These are phyloP conservation scores for Fusarium dimerum DNA, from an alignment of 2,329 filamentous ascomycete genomes.

Conservation along the genomic window DNA sequence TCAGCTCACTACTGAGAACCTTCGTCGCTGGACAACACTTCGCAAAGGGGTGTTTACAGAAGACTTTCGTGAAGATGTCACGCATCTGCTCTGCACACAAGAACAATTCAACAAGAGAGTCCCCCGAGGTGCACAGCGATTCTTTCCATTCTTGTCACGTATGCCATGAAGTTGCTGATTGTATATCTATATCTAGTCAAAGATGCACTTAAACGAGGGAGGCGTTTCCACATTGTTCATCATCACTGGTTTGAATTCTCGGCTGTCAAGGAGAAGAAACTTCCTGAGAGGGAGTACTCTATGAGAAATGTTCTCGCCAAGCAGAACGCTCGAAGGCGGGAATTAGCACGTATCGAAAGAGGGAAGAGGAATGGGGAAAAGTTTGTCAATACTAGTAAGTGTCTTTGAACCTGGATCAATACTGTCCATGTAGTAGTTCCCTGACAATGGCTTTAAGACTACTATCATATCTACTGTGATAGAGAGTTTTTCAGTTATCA, in stretches of 20 bases:
- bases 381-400: constrained; percentile 52
- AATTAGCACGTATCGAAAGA: constrained; percentile 37
- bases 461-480: constrained; percentile 69
- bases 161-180: neutral
- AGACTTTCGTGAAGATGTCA: constrained; percentile 56
- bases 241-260: constrained; percentile 57
- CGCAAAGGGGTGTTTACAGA: constrained; percentile 61
- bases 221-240: constrained; percentile 44
- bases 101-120: constrained; percentile 57
- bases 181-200: constrained; percentile 35
- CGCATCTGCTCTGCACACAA: constrained; percentile 70
- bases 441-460: constrained; percentile 39
- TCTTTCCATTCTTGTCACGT: neutral
- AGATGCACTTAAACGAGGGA: constrained; percentile 37
- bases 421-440: neutral
- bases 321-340: constrained; percentile 33
- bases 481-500: constrained; percentile 63
- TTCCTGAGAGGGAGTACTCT: constrained; percentile 42
- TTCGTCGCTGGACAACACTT: constrained; percentile 64
- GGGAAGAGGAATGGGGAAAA: constrained; percentile 43
- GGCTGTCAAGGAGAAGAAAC: constrained; percentile 32
- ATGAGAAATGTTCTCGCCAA: constrained; percentile 38
- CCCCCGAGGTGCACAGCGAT: constrained; percentile 35
- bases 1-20: constrained; percentile 51
- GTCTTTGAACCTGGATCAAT: neutral